Conservation (phyloP, 352 stramenopile genomes). For the Phytophthora podocarpi region DNA sequence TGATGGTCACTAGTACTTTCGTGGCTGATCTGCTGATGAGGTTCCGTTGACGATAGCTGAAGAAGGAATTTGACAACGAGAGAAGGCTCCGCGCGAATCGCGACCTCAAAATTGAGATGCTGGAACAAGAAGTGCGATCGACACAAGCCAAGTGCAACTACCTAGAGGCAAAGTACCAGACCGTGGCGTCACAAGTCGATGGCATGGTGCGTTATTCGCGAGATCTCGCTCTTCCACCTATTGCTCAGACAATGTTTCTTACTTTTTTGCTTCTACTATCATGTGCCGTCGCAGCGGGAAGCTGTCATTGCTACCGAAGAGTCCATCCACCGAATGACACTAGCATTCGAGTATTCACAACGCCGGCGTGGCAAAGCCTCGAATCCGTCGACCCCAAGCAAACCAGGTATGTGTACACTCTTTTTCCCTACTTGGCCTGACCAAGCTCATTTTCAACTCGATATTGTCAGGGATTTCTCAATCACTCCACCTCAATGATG, state of each 20-base stretch:
- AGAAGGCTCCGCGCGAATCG: conserved; percentile 31
- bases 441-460: conserved; percentile 1
- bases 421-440: background rate
- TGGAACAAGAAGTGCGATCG: conserved; percentile 47
- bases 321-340: conserved; percentile 37
- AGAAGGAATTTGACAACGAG: conserved; percentile 36
- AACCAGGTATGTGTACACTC: conserved; percentile 22
- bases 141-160: conserved; percentile 48
- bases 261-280: background rate
- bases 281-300: conserved; percentile 31
- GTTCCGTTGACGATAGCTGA: conserved; percentile 21
- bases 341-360: conserved; percentile 33
- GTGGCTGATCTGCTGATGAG: background rate
- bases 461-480: background rate
- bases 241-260: background rate
- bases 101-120: conserved; percentile 45
- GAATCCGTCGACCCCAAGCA: conserved; percentile 25
- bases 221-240: background rate
- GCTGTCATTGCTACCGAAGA: conserved; percentile 39
- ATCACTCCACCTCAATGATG: background rate
- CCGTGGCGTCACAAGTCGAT: conserved; percentile 36
- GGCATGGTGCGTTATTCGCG: conserved; percentile 34
- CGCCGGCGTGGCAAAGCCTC: conserved; percentile 12
- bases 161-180: conserved; percentile 47
- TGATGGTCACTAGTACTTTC: background rate